Evolutionary conservation across 2,329 filamentous ascomycete genomes (phyloP), one percentile per base, ranked within the genome.

Genomic region (Capronia americana): DNA sequence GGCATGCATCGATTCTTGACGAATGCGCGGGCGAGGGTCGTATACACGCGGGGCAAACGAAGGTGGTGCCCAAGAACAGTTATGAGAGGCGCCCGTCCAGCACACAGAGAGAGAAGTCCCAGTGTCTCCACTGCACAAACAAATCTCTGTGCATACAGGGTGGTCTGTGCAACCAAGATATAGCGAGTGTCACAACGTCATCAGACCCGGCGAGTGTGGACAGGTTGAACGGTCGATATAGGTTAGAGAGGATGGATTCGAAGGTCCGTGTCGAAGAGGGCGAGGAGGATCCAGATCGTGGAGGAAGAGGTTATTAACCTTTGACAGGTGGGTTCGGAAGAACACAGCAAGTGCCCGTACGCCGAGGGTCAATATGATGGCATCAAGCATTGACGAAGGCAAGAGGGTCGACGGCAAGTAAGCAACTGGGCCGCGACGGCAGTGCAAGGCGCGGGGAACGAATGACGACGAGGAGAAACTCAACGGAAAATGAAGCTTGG

Each of bases 181-280:
- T 41, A 61, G 38, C 51, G 57, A 46, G 44, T 54, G 30, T 51
- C 28, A 61, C 41, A 46, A 46, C 61, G 61, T 32, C 61, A 63
- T 50, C 17, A 44, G 55, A 50, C 20, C n/a, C 32, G 34, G 50
- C 38, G 55, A 63, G 34, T n/a, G 60, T 26, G 53, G 28, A 23
- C 12, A 23, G 51, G 51, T 50, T 34, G 12, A 60, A 41, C 46
- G 23, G 58, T 61, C 12, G 26, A 28, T 62, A n/a, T 23, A 62
- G 34, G 24, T 23, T 38, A 24, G 23, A 32, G 34, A 30, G 20
- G 58, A 20, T 54, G 58, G 58, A 61, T 24, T 34, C 20, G 20
- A 50, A 14, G 50, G 59, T 56, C 51, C 59, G 59, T 62, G 59
- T 55, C 59, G 7, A 62, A 48, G 34, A 54, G 38, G 59, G 59